Evolutionary conservation across 129 eudicot species (phyloP).

Genomic region (Saposhnikovia divaricata): DNA sequence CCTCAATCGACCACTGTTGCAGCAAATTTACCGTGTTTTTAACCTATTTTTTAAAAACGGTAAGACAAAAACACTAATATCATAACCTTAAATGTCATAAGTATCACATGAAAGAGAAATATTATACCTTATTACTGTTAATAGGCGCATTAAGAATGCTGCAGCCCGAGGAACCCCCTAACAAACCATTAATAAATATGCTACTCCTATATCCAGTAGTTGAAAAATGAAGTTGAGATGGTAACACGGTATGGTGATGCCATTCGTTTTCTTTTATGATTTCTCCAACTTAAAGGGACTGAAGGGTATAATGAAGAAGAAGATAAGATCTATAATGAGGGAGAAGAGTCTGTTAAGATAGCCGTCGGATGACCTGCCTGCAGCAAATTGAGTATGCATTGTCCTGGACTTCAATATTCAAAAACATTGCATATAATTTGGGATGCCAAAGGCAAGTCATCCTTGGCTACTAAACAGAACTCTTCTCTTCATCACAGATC

Average conservation of each 20-base stretch:
- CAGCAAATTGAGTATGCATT: slow-evolving; percentile 10
- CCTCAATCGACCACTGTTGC: too few species aligned
- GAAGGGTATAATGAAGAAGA: neutral
- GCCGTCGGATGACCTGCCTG: slow-evolving; percentile 28
- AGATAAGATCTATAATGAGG: slow-evolving; percentile 20
- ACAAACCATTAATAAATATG: too few species aligned
- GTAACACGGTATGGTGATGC: neutral
- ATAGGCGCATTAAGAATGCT: too few species aligned
- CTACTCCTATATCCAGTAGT: too few species aligned
- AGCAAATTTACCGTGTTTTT: too few species aligned
- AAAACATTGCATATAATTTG: neutral
- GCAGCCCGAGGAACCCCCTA: too few species aligned
- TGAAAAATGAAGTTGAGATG: neutral
- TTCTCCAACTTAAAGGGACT: neutral
- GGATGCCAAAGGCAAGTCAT: slow-evolving; percentile 26
- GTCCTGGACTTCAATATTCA: neutral
- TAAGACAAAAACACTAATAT: too few species aligned
- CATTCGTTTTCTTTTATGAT: neutral
- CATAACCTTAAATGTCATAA: too few species aligned
- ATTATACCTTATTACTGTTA: too few species aligned
- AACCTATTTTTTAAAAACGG: too few species aligned
- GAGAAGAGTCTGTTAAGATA: slow-evolving; percentile 28
- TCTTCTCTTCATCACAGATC: slow-evolving; percentile 23
- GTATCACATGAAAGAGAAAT: too few species aligned
- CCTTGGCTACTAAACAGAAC: slow-evolving; percentile 35